Base-by-base conservation (phyloP, 2,329 filamentous ascomycete species). In the Penicillium sp. region DNA sequence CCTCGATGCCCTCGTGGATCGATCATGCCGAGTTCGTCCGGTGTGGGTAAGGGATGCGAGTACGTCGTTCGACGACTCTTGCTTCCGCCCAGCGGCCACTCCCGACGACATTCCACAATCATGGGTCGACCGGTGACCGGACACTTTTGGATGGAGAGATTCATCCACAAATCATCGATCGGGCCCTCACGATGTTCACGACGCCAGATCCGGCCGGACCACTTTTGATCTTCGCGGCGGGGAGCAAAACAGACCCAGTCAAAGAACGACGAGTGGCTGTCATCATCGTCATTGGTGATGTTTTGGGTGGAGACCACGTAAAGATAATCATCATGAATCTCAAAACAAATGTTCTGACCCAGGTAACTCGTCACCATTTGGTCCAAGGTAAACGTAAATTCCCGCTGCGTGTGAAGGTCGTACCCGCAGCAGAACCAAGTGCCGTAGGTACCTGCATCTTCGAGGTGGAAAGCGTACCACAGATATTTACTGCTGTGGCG, bases 131-230 rank as follows among this genome's bases (percentile, higher is more conserved):
- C 80, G 0, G 77, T 82, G 9, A 58, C 57, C 50, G 87, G 81
- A 49, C 87, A 80, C 32, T 72, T 73, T 27, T 80, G 76, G 1
- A 90, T 69, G 4, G 77, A 77, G 3, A 90, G 68, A 48, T 82
- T 79, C 0, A 80, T 84, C 85, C 86, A 90, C 3, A 84, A 78
- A 56, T 89, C 83, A 55, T 90, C 85, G 12, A 89, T 81, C 0
- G 84, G 79, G 0, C 86, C 86, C 62, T 90, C 85, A 27, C 70
- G 71, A 55, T 88, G 82, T 43, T 84, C 75, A 12, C 85, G 78
- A 6, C 85, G 75, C 78, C 83, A 88, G 39, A 84, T 75, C 18
- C 71, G 68, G 46, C 75, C 73, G n/a, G 71, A 68, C 52, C n/a
- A 74, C 54, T 27, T 68, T 8, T 65, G n/a, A 12, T 41, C 33